Base-by-base conservation (phyloP, 441 rosid species). In the Manihot esculenta region DNA sequence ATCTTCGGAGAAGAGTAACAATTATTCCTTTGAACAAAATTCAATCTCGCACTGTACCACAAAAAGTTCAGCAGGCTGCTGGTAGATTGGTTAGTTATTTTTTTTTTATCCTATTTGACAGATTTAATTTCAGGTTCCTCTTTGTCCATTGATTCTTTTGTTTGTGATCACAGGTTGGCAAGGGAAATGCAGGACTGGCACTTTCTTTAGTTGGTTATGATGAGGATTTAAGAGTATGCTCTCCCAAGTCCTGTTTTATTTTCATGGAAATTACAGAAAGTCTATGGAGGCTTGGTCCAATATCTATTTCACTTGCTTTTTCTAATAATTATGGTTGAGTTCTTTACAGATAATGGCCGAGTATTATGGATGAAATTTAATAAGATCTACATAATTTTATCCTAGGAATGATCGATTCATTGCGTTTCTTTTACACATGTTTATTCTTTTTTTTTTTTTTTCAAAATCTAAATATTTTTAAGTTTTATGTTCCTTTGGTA, bases 11-110 rank as follows among this genome's bases (percentile, higher is more conserved):
- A 80, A 86, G 98, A 73, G 95, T 91, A 54, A 95, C 99, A 74
- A 91, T 93, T 76, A 91, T 95, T 64, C 99, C 99, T 69, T 79
- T 95, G 76, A 95, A 91, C 78, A 93, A 93, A 90, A 91, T 95
- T 72, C 97, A 91, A 26, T 76, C 88, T 21, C 64, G 74, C 71
- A 71, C 74, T 61, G 87, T 91, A 78, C 85, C 85, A 50, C 77
- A 84, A 27, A 82, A 89, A 81, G 90, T 87, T 77, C 96, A 84
- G 84, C 85, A 88, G 80, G 87, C 91, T 38, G 89, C 97, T 70
- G 82, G 78, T 77, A 81, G 83, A 85, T 84, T 89, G 97, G 98
- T 95, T 59, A 76, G 90, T 84, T 45, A 65, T 61, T 75, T 49
- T 55, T 49, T 55, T 69, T 71, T 82, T 42, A 58, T 49, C 26